Base-by-base conservation (phyloP, 495 filamentous ascomycete species). In the Penicillium riverlandense region DNA sequence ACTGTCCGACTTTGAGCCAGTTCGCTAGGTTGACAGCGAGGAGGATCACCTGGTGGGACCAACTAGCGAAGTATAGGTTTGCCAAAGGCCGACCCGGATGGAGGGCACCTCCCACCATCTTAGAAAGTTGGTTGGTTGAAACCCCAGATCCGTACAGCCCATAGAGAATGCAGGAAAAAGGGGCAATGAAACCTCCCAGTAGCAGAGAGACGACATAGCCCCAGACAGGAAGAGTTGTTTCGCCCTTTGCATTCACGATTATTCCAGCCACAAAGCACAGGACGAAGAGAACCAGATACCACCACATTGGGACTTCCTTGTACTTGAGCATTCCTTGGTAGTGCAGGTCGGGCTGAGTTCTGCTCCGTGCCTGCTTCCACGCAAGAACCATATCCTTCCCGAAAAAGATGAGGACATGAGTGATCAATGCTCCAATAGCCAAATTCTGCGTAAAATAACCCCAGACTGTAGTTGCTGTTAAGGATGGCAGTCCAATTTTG, bases 141-240 rank as follows among this genome's bases (percentile, higher is more conserved):
- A 65, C 40, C 2, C 61, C 58, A 16, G 43, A 55, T 11, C 61
- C 61, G 29, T 57, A 65, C 1, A 46, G 56, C 1, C 44, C 46
- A 34, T 57, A 62, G 1, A 65, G 49, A 8, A 64, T 48, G 30
- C 55, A 43, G 7, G 46, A 44, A 40, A 65, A 65, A 0, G 61
- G 61, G 0, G 56, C 52, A 27, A 65, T 47, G 13, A 58, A 39
- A 6, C 45, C 47, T 1, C 61, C 61, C 1, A 62, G 34, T 1
- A 65, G 15, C 0, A 65, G 42, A 1, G 74, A 48, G 11, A 81
- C 40, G 36, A 80, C 57, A 51, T 72, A 78, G 1, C 65, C 75
- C 77, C 75, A 79, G 38, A 55, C 67, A 0, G 77, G 72, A 11
- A 80, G 61, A 4, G 74, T 78, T 5, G 65, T 67, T 10, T 74